These are phyloP conservation scores for Durusdinium trenchii DNA, from an alignment of 73 alveolate genomes.

Conservation along the genomic window DNA sequence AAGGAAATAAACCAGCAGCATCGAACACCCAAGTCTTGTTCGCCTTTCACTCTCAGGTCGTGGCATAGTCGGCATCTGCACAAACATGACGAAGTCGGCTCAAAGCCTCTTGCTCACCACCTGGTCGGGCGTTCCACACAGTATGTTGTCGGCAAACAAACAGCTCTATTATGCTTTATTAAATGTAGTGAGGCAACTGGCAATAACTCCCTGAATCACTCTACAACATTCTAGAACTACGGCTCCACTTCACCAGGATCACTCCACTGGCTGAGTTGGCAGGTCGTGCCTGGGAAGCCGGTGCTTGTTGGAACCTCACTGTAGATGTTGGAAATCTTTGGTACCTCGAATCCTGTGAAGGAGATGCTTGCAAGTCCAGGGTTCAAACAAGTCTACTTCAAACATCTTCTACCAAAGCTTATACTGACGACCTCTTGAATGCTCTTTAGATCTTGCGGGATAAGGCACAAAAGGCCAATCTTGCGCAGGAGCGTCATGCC, in stretches of 20 bases:
- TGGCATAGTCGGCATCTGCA: conserved; percentile 73
- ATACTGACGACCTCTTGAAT: too few relatives aligned
- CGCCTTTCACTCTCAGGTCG: too few relatives aligned
- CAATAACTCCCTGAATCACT: background rate
- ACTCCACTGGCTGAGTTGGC: background rate
- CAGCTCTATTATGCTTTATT: background rate
- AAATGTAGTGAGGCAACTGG: background rate
- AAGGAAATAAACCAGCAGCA: too few relatives aligned
- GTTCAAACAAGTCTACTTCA: background rate
- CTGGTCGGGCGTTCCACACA: conserved; percentile 14
- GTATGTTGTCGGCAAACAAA: background rate
- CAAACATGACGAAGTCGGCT: conserved; percentile 36
- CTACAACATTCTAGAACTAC: background rate
- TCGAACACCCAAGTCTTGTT: too few relatives aligned
- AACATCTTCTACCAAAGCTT: too few relatives aligned
- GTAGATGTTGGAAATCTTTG: conserved; percentile 17
- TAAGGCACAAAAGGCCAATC: too few relatives aligned
- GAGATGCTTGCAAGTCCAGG: too few relatives aligned
- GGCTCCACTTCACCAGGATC: background rate
- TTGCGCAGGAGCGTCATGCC: too few relatives aligned
- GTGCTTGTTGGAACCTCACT: conserved; percentile 61
- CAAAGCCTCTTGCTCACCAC: conserved; percentile 94
- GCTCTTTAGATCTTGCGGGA: too few relatives aligned
- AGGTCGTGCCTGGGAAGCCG: conserved; percentile 59
- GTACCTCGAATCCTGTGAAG: conserved; percentile 73